These are phyloP conservation scores for Emmonsiellopsis sp. DNA, from an alignment of 2,329 filamentous ascomycete genomes.

Conservation along the genomic window DNA sequence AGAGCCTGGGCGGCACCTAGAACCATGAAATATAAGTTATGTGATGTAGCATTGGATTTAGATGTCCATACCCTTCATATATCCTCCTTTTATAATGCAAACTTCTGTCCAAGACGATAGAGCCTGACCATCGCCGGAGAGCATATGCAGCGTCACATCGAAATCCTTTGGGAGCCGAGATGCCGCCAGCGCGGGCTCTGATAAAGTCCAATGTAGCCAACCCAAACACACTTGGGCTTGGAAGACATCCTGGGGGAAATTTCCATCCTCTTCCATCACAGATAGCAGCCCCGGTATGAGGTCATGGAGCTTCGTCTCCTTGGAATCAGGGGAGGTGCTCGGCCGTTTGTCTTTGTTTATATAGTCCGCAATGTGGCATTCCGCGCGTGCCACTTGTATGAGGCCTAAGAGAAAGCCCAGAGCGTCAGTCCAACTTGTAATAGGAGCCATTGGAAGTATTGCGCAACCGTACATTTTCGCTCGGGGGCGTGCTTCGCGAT, in stretches of 20 bases:
- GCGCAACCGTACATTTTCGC: constrained; percentile 57
- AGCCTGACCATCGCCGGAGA: constrained; percentile 43
- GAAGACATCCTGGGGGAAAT: constrained; percentile 48
- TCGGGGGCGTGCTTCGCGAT: constrained; percentile 86
- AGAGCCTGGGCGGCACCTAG: constrained; percentile 39
- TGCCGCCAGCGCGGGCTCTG: constrained; percentile 56
- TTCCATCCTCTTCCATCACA: constrained; percentile 50
- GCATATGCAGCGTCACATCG: constrained; percentile 43
- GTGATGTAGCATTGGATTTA: neutral
- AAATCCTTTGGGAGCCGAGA: constrained; percentile 55
- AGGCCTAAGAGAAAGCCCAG: constrained; percentile 45
- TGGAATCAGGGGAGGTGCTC: constrained; percentile 14
- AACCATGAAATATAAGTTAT: neutral
- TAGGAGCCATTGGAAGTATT: constrained; percentile 8
- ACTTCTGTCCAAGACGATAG: constrained; percentile 70
- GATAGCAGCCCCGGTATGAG: constrained; percentile 31
- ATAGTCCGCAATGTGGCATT: constrained; percentile 54
- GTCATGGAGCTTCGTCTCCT: constrained; percentile 30
- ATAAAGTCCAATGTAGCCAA: constrained; percentile 73
- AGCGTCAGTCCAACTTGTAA: constrained; percentile 1
- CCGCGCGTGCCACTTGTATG: constrained; percentile 58
- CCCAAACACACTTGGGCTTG: constrained; percentile 76
- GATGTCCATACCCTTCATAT: constrained; percentile 57
- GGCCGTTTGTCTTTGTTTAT: constrained; percentile 27
- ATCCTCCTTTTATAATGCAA: constrained; percentile 68